phyloP scores from a whole-genome alignment of 176 grass and related monocot species.

The Musa beccarii region DNA sequence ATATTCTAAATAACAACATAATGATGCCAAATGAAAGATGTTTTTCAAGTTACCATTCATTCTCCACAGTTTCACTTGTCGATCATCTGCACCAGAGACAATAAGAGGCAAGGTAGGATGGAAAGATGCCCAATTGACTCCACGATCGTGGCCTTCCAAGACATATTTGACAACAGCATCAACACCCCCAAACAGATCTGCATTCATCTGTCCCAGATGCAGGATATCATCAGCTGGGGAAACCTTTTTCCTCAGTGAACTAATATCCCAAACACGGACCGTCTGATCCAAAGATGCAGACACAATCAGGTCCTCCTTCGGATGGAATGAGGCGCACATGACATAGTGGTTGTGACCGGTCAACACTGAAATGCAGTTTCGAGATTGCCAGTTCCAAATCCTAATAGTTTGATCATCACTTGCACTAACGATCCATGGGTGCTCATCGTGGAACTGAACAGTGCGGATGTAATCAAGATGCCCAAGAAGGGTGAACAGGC shows the following conservation, averaged over 20 bases:
- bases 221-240: constrained; percentile 73
- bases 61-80: constrained; percentile 85
- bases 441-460: constrained; percentile 74
- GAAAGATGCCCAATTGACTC: constrained; percentile 86
- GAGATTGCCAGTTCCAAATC: constrained; percentile 94
- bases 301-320: constrained; percentile 82
- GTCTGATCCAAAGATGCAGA: constrained; percentile 86
- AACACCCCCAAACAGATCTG: constrained; percentile 78
- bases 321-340: constrained; percentile 90
- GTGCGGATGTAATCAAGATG: constrained; percentile 93
- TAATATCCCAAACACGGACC: constrained; percentile 81
- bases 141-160: constrained; percentile 84
- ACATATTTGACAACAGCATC: constrained; percentile 87
- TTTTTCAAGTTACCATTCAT: constrained; percentile 65
- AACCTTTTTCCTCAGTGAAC: constrained; percentile 63
- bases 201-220: constrained; percentile 76
- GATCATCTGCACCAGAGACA: constrained; percentile 82
- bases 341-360: constrained; percentile 94
- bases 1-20: neutral
- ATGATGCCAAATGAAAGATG: neutral
- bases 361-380: constrained; percentile 64
- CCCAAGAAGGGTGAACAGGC: constrained; percentile 81
- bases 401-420: constrained; percentile 87
- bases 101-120: constrained; percentile 75
- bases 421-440: constrained; percentile 80